Evolutionary conservation across 208 protist species (phyloP), one percentile per base, ranked within the genome.

Genomic region (Novymonas esmeraldas): DNA sequence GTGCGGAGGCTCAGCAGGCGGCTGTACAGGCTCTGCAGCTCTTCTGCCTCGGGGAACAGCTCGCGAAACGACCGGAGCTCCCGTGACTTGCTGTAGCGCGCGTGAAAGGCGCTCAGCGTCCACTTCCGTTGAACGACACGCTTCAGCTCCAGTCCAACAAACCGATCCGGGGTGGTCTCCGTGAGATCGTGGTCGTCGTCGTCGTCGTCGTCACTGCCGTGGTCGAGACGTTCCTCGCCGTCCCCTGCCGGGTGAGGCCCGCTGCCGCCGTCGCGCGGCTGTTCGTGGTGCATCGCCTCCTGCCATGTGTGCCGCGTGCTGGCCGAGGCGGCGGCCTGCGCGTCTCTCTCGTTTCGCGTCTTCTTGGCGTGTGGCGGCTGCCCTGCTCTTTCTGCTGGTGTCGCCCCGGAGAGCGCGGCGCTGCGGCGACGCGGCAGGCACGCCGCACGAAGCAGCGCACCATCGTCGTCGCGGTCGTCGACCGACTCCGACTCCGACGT

Each of bases 61-160:
- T 73, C 69, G 13, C 87, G 81, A 58, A 95, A 95, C 2, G 76
- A 77, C 26, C 78, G 42, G n/a, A 95, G 65, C 11, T 79, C 33
- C 46, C 77, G 75, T 0, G 86, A 50, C 56, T 88, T 83, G 34
- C 70, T 62, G 70, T 95, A 91, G 22, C 89, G 84, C 22, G 78
- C 73, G 51, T 90, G 85, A 60, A 95, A 93, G 20, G 79, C 65
- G 36, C 22, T 58, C 16, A 95, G 50, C 20, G 73, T 71, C 85
- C 90, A 93, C 29, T 82, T 46, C 11, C 78, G 74, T 64, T 95
- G 82, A 20, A 82, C 63, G 44, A 95, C 76, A 18, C 74, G 73
- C 77, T 95, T 93, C 38, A 95, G 69, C 60, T 93, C 84, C 33
- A 95, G 59, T 22, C 87, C 90, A 24, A 93, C 64, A 68, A 95